Evolutionary conservation across 2,329 filamentous ascomycete species (phyloP).

Genomic region (Colletotrichum neosansevieriae): DNA sequence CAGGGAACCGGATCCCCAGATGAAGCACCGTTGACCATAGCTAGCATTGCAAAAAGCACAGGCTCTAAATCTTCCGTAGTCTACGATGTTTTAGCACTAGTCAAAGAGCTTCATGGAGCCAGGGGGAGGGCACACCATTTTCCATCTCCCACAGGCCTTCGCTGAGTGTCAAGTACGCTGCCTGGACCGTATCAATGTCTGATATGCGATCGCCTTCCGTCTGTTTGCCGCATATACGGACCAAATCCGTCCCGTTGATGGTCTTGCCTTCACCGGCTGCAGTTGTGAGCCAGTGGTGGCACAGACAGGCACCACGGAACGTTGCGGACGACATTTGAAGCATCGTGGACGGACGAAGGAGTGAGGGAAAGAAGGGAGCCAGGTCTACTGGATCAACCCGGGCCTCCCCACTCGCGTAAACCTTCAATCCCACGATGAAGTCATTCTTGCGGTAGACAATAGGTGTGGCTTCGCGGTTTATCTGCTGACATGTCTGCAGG

Average conservation of each 20-base stretch:
- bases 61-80: slow-evolving; percentile 12
- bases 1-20: slow-evolving; percentile 6
- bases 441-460: slow-evolving; percentile 48
- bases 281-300: slow-evolving; percentile 29
- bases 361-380: slow-evolving; percentile 41
- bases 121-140: neutral
- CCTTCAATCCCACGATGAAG: slow-evolving; percentile 43
- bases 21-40: slow-evolving; percentile 11
- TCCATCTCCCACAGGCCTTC: slow-evolving; percentile 11
- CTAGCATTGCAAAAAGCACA: slow-evolving; percentile 32
- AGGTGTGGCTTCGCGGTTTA: slow-evolving; percentile 47
- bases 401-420: slow-evolving; percentile 38
- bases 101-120: neutral
- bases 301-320: slow-evolving; percentile 42
- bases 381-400: slow-evolving; percentile 5
- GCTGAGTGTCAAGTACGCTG: slow-evolving; percentile 14
- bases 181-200: neutral
- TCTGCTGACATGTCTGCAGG: slow-evolving; percentile 47
- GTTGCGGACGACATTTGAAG: slow-evolving; percentile 35
- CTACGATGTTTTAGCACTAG: neutral
- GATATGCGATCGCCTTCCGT: neutral
- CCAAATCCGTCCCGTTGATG: neutral
- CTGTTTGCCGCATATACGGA: neutral
- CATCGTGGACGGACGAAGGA: slow-evolving; percentile 43
- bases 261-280: neutral